Conservation (phyloP, 257 asterid species). For the Avicennia marina region DNA sequence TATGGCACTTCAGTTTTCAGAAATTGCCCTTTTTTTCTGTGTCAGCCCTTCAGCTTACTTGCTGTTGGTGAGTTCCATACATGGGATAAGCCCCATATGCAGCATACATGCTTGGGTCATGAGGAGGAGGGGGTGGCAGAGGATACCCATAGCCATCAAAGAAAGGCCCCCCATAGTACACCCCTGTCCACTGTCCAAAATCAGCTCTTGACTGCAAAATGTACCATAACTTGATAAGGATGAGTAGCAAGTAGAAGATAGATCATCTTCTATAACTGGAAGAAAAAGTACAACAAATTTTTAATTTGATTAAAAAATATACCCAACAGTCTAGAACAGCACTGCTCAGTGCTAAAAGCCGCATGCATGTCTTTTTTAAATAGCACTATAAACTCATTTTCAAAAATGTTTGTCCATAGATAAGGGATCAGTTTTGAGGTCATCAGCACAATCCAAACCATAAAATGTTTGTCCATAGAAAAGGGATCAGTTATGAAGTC, state of each 20-base stretch:
- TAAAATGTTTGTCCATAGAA: too few relatives aligned
- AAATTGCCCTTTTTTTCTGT: neutral
- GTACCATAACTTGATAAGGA: neutral
- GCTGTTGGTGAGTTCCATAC: conserved; percentile 86
- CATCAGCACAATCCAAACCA: too few relatives aligned
- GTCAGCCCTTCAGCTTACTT: conserved; percentile 56
- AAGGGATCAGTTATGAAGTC: too few relatives aligned
- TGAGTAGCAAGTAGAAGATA: neutral
- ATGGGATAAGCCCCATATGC: conserved; percentile 82
- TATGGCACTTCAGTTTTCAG: neutral
- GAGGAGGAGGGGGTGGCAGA: conserved; percentile 62
- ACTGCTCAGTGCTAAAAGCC: too few relatives aligned
- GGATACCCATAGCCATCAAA: conserved; percentile 83
- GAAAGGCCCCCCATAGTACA: conserved; percentile 78
- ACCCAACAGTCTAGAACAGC: too few relatives aligned
- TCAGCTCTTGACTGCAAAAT: conserved; percentile 57
- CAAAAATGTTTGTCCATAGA: too few relatives aligned
- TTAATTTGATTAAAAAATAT: too few relatives aligned
- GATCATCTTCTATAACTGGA: neutral
- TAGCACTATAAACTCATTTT: too few relatives aligned
- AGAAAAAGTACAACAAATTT: too few relatives aligned
- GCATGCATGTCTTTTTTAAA: too few relatives aligned
- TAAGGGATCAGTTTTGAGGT: too few relatives aligned
- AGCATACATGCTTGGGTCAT: conserved; percentile 76
- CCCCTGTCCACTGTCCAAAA: conserved; percentile 75